phyloP scores from a whole-genome alignment of 345 rosid species.

The Excoecaria cochinchinensis region DNA sequence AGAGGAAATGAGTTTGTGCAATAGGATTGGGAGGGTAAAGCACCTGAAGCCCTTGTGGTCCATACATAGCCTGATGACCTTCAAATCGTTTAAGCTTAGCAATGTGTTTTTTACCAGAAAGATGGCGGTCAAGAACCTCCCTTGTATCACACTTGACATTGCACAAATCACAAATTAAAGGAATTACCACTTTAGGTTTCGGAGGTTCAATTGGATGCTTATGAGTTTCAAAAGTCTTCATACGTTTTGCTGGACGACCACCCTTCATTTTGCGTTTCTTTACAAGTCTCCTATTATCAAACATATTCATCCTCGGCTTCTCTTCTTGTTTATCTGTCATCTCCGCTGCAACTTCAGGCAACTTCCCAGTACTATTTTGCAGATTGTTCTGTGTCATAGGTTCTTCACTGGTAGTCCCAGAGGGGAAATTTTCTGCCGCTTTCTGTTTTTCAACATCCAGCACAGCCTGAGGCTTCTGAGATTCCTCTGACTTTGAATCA shows the following conservation, averaged over 20 bases:
- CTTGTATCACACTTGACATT: conserved; percentile 38
- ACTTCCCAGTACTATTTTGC: neutral
- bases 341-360: neutral
- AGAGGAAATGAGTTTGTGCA: conserved; percentile 10
- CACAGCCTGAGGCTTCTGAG: conserved; percentile 10
- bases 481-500: conserved; percentile 15
- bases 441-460: conserved; percentile 8
- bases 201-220: conserved; percentile 19
- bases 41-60: conserved; percentile 31
- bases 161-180: conserved; percentile 38
- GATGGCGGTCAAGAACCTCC: conserved; percentile 36
- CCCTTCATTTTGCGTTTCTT: conserved; percentile 30
- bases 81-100: conserved; percentile 35
- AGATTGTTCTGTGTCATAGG: conserved; percentile 2
- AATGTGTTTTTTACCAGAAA: conserved; percentile 41
- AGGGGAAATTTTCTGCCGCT: neutral
- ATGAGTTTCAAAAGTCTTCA: conserved; percentile 18
- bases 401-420: conserved; percentile 12
- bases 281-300: conserved; percentile 20
- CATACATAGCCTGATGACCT: conserved; percentile 33
- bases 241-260: conserved; percentile 23
- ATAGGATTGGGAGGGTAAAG: conserved; percentile 40
- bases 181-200: conserved; percentile 31
- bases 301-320: conserved; percentile 12
- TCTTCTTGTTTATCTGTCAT: conserved; percentile 8